A percentile compares a stretch with the other conserved stretches of the same genome.
These are phyloP conservation scores for Ophidiomyces ophidiicola DNA, from an alignment of 2,329 filamentous ascomycete genomes.

Conservation along the genomic window DNA sequence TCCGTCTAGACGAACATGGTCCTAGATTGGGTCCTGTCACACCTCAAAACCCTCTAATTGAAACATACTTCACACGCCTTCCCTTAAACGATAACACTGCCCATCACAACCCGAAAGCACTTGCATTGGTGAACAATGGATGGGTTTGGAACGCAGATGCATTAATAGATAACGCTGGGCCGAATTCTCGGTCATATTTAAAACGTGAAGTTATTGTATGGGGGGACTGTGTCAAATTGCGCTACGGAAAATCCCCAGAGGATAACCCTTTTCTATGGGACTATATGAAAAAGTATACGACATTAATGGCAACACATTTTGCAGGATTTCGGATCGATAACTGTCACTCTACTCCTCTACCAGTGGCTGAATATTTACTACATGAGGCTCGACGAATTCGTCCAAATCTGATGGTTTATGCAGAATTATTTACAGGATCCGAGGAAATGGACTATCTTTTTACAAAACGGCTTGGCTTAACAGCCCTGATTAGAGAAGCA, in stretches of 20 bases:
- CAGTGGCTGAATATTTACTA: constrained; percentile 86
- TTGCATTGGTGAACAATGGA: constrained; percentile 86
- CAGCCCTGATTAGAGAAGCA: constrained; percentile 83
- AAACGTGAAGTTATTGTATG: constrained; percentile 92
- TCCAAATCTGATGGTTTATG: constrained; percentile 80
- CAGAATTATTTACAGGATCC: constrained; percentile 88
- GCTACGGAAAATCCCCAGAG: constrained; percentile 66
- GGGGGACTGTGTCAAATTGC: constrained; percentile 95
- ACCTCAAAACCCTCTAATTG: constrained; percentile 66
- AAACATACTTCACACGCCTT: constrained; percentile 87
- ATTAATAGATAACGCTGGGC: constrained; percentile 82
- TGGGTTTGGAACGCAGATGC: constrained; percentile 99
- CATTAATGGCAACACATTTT: constrained; percentile 88
- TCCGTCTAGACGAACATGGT: constrained; percentile 81
- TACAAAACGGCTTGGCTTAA: constrained; percentile 81
- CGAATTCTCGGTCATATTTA: constrained; percentile 83
- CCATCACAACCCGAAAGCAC: constrained; percentile 60
- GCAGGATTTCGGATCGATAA: constrained; percentile 95
- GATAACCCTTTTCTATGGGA: constrained; percentile 94
- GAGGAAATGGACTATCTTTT: constrained; percentile 96
- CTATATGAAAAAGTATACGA: constrained; percentile 86
- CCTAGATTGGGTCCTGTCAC: constrained; percentile 74
- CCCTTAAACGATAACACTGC: constrained; percentile 65
- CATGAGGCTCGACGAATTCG: constrained; percentile 83
- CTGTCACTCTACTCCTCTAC: constrained; percentile 88